Evolutionary conservation across 2,329 filamentous ascomycete genomes (phyloP).

Genomic region (Ophiostoma angusticollis): DNA sequence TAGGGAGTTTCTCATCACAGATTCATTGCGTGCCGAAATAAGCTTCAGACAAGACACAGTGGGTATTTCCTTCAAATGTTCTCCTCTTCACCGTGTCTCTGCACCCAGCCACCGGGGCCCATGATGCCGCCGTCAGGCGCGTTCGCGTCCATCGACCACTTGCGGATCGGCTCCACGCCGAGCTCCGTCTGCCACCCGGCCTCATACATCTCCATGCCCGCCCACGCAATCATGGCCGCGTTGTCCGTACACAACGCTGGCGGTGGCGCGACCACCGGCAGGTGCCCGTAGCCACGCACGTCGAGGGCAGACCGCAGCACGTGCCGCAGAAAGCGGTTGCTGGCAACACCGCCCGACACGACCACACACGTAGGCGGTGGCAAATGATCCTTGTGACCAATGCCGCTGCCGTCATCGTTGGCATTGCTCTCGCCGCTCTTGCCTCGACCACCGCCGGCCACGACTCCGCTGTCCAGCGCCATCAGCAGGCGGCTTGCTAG

Average conservation of each 20-base stretch:
- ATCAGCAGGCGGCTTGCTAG: slow-evolving; percentile 62
- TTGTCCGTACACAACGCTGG: slow-evolving; percentile 78
- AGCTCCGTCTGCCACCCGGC: slow-evolving; percentile 57
- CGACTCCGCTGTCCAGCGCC: slow-evolving; percentile 34
- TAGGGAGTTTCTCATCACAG: background rate
- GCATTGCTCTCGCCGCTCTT: no score
- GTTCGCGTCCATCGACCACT: slow-evolving; percentile 60
- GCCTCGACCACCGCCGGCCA: slow-evolving; percentile 3
- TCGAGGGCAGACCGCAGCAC: slow-evolving; percentile 47
- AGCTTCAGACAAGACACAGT: background rate
- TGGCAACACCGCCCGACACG: slow-evolving; percentile 80
- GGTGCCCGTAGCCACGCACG: slow-evolving; percentile 47
- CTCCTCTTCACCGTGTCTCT: background rate
- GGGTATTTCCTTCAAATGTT: background rate
- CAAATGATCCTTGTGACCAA: slow-evolving; percentile 12
- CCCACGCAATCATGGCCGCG: slow-evolving; percentile 94
- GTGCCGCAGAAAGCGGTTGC: slow-evolving; percentile 64
- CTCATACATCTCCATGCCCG: slow-evolving; percentile 83
- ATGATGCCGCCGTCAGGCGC: slow-evolving; percentile 54
- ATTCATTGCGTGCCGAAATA: no score
- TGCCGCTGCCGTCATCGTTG: no score
- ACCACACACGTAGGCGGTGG: slow-evolving; percentile 39
- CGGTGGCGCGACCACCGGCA: slow-evolving; percentile 64
- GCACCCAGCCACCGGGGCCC: slow-evolving; percentile 39
- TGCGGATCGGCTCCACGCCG: slow-evolving; percentile 45